phyloP scores from a whole-genome alignment of 805 yeast genomes.

The Starmera amethionina region DNA sequence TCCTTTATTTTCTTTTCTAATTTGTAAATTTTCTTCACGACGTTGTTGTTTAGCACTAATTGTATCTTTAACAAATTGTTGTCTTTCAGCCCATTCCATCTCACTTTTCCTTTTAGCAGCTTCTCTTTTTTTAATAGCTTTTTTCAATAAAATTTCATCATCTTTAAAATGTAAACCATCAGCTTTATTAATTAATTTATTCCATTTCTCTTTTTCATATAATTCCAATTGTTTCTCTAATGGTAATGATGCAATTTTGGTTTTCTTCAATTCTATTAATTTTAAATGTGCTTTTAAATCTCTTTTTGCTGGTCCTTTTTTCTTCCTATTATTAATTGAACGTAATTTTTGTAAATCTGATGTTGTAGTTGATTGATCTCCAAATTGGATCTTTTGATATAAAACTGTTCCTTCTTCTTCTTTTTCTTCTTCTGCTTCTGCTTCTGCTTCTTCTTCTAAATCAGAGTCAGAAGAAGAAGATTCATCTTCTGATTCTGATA shows the following conservation, averaged over 20 bases:
- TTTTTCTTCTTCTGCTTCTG: slow-evolving; percentile 22
- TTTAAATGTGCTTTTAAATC: slow-evolving; percentile 79
- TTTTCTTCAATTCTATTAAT: slow-evolving; percentile 65
- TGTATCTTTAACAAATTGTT: slow-evolving; percentile 66
- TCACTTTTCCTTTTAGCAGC: slow-evolving; percentile 79
- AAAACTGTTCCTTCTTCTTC: slow-evolving; percentile 34
- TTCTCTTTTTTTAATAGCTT: slow-evolving; percentile 77
- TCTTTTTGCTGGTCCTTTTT: slow-evolving; percentile 77
- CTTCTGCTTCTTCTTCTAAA: slow-evolving; percentile 24
- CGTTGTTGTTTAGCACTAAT: slow-evolving; percentile 71
- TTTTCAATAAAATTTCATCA: slow-evolving; percentile 79
- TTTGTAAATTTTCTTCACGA: slow-evolving; percentile 84
- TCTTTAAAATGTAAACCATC: slow-evolving; percentile 86
- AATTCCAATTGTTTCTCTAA: slow-evolving; percentile 48
- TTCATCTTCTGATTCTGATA: slow-evolving; percentile 30
- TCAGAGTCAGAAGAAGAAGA: slow-evolving; percentile 28
- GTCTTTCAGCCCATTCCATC: slow-evolving; percentile 86
- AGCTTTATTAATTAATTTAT: slow-evolving; percentile 69
- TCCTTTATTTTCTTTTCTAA: slow-evolving; percentile 80
- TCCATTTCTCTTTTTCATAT: slow-evolving; percentile 78
- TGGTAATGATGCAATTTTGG: slow-evolving; percentile 48
- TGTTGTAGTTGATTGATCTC: slow-evolving; percentile 72
- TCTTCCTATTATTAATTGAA: slow-evolving; percentile 41
- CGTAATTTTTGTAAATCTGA: slow-evolving; percentile 57
- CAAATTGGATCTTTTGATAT: slow-evolving; percentile 74